phyloP scores from a whole-genome alignment of 164 flowering plant species.

The Annona squamosa region DNA sequence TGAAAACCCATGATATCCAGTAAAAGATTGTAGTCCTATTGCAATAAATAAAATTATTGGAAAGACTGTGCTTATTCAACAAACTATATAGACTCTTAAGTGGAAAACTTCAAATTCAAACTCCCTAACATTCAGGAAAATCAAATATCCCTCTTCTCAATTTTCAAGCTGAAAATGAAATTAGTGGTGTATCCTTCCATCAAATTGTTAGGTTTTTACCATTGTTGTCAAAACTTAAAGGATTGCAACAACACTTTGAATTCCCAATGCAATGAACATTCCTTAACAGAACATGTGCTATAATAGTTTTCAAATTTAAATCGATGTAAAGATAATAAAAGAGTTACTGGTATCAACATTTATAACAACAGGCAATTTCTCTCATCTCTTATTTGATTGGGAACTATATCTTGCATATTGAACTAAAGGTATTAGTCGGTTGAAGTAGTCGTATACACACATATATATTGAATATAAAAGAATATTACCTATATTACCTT shows the following conservation, averaged over 20 bases:
- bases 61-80: not conserved
- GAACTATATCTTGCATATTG: no score
- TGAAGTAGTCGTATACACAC: no score
- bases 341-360: no score
- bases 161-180: conserved; percentile 45
- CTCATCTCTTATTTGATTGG: no score
- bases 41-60: no score
- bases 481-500: no score
- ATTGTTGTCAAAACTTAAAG: conserved; percentile 36
- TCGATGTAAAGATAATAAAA: no score
- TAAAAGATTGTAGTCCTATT: not conserved
- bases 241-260: conserved; percentile 36
- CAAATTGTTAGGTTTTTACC: conserved; percentile 34
- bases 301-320: no score
- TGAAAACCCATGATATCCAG: not conserved
- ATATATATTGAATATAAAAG: no score
- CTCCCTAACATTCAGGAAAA: not conserved
- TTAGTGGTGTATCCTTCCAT: conserved; percentile 55
- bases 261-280: conserved; percentile 23
- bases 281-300: no score
- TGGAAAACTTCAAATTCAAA: not conserved
- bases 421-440: no score
- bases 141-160: not conserved
- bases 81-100: not conserved
- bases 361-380: no score